Percentiles rank a stretch among this genome's conserved stretches.
Evolutionary conservation across 2,329 filamentous ascomycete species (phyloP).

Genomic region (Neoascochyta sp.): DNA sequence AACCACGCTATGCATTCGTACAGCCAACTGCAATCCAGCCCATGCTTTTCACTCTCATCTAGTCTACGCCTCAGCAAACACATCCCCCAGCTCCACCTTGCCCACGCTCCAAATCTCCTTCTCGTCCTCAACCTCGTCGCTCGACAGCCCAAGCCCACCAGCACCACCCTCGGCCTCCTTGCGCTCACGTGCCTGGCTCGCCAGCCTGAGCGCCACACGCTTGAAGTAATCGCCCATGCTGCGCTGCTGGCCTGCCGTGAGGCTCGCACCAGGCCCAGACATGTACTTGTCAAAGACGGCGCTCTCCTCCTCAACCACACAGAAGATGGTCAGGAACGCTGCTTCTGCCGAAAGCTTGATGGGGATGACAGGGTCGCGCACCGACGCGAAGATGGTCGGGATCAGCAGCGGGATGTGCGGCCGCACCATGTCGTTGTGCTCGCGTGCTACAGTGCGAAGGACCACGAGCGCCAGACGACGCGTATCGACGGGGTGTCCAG

Average conservation of each 20-base stretch:
- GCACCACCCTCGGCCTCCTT: constrained; percentile 87
- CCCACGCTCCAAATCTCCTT: constrained; percentile 95
- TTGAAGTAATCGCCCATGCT: constrained; percentile 98
- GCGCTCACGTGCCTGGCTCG: constrained; percentile 81
- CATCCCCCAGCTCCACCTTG: constrained; percentile 74
- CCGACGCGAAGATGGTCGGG: constrained; percentile 79
- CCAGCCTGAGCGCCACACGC: constrained; percentile 78
- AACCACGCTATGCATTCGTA: constrained; percentile 7
- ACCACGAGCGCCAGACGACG: constrained; percentile 84
- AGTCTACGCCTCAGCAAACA: constrained; percentile 17
- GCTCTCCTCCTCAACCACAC: constrained; percentile 80
- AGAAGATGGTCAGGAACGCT: constrained; percentile 86
- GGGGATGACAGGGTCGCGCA: constrained; percentile 87
- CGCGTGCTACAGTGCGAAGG: constrained; percentile 76
- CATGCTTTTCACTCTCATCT: constrained; percentile 4
- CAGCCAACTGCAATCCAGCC: constrained; percentile 1
- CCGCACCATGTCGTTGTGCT: constrained; percentile 73
- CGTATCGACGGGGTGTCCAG: constrained; percentile 75
- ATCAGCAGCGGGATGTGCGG: constrained; percentile 79
- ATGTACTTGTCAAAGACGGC: constrained; percentile 91
- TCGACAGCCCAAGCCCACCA: constrained; percentile 78
- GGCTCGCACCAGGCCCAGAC: constrained; percentile 58
- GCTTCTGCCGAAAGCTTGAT: constrained; percentile 94
- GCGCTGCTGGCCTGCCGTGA: constrained; percentile 72
- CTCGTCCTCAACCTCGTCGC: constrained; percentile 92